These are phyloP conservation scores for Camelina sativa DNA, from an alignment of 345 rosid genomes.

Conservation along the genomic window DNA sequence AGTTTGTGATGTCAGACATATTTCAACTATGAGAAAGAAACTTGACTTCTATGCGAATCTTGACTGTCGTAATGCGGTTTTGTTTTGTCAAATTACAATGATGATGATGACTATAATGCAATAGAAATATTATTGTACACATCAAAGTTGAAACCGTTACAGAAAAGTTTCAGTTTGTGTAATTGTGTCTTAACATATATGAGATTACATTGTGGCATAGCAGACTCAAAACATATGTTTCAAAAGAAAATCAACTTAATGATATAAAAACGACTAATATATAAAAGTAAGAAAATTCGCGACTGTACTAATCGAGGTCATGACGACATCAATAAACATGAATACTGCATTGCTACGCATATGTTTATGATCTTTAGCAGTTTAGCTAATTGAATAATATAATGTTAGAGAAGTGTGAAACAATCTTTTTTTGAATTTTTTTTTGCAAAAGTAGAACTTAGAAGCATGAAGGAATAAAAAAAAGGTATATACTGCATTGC, in stretches of 20 bases:
- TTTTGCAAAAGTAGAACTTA: slow-evolving; percentile 11
- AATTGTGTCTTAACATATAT: no score
- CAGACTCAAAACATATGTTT: no score
- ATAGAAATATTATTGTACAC: no score
- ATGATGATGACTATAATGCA: background rate
- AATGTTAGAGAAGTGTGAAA: background rate
- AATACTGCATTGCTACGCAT: slow-evolving; percentile 11
- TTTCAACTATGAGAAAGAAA: background rate
- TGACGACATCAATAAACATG: slow-evolving; percentile 6
- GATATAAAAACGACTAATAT: no score
- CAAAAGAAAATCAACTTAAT: no score
- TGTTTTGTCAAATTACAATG: background rate
- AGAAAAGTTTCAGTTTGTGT: no score
- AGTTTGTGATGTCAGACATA: background rate
- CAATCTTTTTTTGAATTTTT: no score
- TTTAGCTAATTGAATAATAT: background rate
- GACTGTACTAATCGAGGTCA: background rate
- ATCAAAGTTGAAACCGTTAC: no score
- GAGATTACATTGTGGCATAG: no score
- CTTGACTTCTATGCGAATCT: background rate
- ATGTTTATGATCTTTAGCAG: background rate
- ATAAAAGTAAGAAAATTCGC: background rate
- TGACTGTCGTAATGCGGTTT: background rate
- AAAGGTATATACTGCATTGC: slow-evolving; percentile 28
- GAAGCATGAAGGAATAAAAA: slow-evolving; percentile 17